Evolutionary conservation across 805 yeast genomes (phyloP), one percentile per base, ranked within the genome.

Genomic region (Wickerhamomyces mucosus): DNA sequence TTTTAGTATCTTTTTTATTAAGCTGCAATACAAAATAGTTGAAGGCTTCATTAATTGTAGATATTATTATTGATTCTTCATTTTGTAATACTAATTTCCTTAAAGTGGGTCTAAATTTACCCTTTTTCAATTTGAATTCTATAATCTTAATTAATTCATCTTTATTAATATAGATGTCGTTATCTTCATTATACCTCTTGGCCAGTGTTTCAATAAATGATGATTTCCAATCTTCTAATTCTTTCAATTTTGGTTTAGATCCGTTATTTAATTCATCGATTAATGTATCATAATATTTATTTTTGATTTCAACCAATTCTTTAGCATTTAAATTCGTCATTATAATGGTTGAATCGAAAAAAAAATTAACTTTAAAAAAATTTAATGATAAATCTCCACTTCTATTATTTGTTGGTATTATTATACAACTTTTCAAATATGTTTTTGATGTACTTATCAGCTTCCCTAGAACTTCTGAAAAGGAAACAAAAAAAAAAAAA

Each of bases 51-150:
- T 19, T 32, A 3, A 43, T 34, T 3, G 39, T 27, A 7, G 17
- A 22, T 1, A 26, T 8, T 7, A 49, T 48, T 2, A 25, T 17
- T 3, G 38, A 33, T 3, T 34, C 37, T 4, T 35, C 33, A 26
- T 50, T 50, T 19, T 50, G 41, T 4, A 31, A 33, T 4, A 50
- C 41, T 17, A 50, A 28, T 19, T 41, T 43, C 22, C 37, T 40
- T 7, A 50, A 24, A 4, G 42, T 42, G 1, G 54, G 46, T 32
- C 54, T 42, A 35, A 40, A 50, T 18, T 48, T 50, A 1, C 54
- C 54, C 40, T 41, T 50, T 11, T 30, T 36, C n/a, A 50, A 22
- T 19, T 50, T 50, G 51, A 51, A 50, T 3, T 41, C 39, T 46
- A 50, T 40, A 18, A 50, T 31, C 24, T 43, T 39, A 22, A 32